phyloP scores from a whole-genome alignment of 2,329 filamentous ascomycete species.

The Epichloe aotearoae region DNA sequence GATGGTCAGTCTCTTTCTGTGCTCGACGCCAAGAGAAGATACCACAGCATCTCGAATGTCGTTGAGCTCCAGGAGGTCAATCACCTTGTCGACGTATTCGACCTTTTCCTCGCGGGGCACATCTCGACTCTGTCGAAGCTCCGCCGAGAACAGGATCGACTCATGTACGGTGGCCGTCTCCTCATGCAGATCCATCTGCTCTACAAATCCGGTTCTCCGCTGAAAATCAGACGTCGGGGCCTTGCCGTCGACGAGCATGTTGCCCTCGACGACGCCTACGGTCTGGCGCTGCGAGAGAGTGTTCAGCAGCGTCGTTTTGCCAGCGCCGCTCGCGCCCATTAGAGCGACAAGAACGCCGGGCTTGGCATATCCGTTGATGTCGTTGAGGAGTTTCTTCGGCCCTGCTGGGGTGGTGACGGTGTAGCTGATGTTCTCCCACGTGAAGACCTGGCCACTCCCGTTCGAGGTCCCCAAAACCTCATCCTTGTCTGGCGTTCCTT shows the following conservation, averaged over 20 bases:
- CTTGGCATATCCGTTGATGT: conserved; percentile 6
- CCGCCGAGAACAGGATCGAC: conserved; percentile 50
- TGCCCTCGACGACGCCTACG: conserved; percentile 39
- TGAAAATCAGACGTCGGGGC: conserved; percentile 60
- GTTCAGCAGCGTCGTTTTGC: conserved; percentile 6
- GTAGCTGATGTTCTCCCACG: conserved; percentile 56
- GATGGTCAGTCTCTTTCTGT: conserved; percentile 40
- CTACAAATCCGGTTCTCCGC: conserved; percentile 54
- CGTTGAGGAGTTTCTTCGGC: conserved; percentile 14
- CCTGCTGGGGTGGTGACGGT: conserved; percentile 39
- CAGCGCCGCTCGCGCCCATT: conserved; percentile 6
- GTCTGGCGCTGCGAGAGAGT: conserved; percentile 5
- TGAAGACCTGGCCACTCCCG: conserved; percentile 51
- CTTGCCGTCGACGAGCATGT: conserved; percentile 63
- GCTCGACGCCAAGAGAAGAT: conserved; percentile 44
- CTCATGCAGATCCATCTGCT: conserved; percentile 54
- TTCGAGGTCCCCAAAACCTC: conserved; percentile 29
- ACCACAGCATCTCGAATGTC: conserved; percentile 48
- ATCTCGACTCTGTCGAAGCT: conserved; percentile 44
- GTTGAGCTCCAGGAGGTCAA: conserved; percentile 50
- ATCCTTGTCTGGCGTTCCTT: conserved; percentile 17
- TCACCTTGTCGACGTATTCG: conserved; percentile 51
- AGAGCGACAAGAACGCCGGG: conserved; percentile 6
- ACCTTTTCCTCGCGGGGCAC: conserved; percentile 47
- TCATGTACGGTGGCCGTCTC: conserved; percentile 51